These are phyloP conservation scores for Solanum pimpinellifolium DNA, from an alignment of 257 asterid species.

Conservation along the genomic window DNA sequence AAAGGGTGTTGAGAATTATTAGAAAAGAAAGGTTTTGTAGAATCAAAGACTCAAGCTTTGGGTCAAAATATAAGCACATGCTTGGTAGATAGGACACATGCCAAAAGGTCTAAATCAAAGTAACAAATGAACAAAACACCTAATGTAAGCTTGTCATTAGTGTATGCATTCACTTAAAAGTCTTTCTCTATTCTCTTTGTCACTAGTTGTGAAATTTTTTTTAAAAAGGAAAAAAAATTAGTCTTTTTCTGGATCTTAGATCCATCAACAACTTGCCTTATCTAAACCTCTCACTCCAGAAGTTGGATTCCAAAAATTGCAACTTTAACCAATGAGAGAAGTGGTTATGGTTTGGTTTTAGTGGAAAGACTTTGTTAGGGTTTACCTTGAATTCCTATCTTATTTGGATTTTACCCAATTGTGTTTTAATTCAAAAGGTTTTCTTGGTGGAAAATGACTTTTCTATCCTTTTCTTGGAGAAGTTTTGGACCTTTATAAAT, in stretches of 20 bases:
- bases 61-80: slow-evolving; percentile 54
- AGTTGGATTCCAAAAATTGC: neutral
- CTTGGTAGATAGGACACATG: slow-evolving; percentile 37
- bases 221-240: no score
- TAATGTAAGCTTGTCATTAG: slow-evolving; percentile 2
- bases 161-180: neutral
- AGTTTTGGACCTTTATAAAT: no score
- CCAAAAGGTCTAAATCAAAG: slow-evolving; percentile 22
- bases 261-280: neutral
- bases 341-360: neutral
- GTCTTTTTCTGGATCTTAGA: neutral
- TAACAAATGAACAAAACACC: slow-evolving; percentile 2
- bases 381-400: neutral
- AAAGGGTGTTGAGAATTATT: slow-evolving; percentile 1
- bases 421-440: neutral
- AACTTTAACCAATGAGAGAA: neutral
- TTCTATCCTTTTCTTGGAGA: neutral
- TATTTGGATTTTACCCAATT: neutral
- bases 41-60: slow-evolving; percentile 2
- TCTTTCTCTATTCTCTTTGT: neutral
- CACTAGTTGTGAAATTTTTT: neutral
- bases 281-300: neutral
- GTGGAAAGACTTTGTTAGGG: neutral
- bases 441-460: neutral
- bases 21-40: neutral